Base-by-base conservation (phyloP, 805 yeast species). In the Saturnispora besseyi region DNA sequence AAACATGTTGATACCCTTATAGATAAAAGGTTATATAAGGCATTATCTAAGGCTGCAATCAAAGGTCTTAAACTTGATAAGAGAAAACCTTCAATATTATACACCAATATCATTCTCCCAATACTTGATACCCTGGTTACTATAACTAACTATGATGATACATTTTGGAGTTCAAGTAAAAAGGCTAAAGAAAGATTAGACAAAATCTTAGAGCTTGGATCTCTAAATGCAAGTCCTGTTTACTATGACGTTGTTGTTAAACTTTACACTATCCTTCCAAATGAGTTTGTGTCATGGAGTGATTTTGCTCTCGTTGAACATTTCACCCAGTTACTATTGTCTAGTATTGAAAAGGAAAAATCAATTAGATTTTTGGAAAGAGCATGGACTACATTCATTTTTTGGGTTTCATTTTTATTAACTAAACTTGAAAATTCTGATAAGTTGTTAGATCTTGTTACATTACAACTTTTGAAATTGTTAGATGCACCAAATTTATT, bases 121-220 rank as follows among this genome's bases (percentile, higher is more conserved):
- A 72, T 82, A 11, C 56, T 84, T 55, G 71, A 73, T 12, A 67
- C 79, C 0, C 57, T 83, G 33, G 63, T 69, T 3, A 56, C 66
- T 0, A 55, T 82, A 28, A 71, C 77, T 13, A 60, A 62, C n/a
- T 63, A 71, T 41, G 75, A 77, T 53, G 68, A 73, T 15, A 74
- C 69, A 29, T 69, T 83, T 44, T 82, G 87, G 82, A 18, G 45
- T 1, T 64, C 71, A 3, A 76, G 74, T 21, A 82, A 82, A 50
- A 65, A 66, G 3, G 55, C 79, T 1, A 69, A 70, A 15, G 71
- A 69, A 3, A 73, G 72, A 51, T 58, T 84, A 10, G 43, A 69
- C 1, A 73, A 66, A 0, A 73, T 81, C 53, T 55, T 84, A 21
- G 66, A 66, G 11, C 53, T 79, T 12, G 84, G 88, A 0, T 76